Evolutionary conservation across 2,329 filamentous ascomycete genomes (phyloP), one percentile per base, ranked within the genome.

Genomic region (Calonectria henricotiae): DNA sequence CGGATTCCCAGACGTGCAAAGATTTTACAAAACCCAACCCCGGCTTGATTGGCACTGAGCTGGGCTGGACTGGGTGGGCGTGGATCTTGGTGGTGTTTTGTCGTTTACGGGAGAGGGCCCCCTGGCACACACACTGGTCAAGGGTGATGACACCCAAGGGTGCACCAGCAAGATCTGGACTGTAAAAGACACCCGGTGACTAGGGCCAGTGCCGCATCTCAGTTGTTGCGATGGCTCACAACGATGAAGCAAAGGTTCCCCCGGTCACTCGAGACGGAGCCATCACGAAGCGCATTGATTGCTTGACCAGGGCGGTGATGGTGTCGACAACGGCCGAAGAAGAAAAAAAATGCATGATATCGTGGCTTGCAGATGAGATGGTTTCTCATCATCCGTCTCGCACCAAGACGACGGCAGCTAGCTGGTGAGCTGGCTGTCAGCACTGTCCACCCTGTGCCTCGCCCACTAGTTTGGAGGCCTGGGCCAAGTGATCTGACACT

Each of bases 121-220:
- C 66, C 58, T 61, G 51, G 27, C 27, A 30, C 49, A 39, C 23
- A 68, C 7, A 61, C 61, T 25, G 35, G 67, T 61, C 51, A 25
- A 39, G 61, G 41, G 67, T 62, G 67, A 69, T 69, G 67, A 55
- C 44, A 69, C 67, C 67, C 67, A 61, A 65, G 44, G 11, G 44
- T 44, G 62, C 67, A 65, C 17, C 67, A 55, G 47, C 54, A 27
- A 65, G 55, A 65, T 62, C 62, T 65, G 58, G 55, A 51, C 27
- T 62, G 49, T 30, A 37, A 60, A 54, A 62, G 62, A 47, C 37
- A 61, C 62, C 27, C 39, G 62, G 61, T 32, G 44, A 37, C 44
- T 46, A 61, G 55, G 25, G 43, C 49, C 44, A 61, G 43, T 65
- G 62, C 67, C 43, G 67, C 62, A 69, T 69, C 67, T 69, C 60